A percentile compares a stretch with the other conserved stretches of the same genome.
These are phyloP conservation scores for Auriscalpium orientale DNA, from an alignment of 768 basidiomycete genomes.

Conservation along the genomic window DNA sequence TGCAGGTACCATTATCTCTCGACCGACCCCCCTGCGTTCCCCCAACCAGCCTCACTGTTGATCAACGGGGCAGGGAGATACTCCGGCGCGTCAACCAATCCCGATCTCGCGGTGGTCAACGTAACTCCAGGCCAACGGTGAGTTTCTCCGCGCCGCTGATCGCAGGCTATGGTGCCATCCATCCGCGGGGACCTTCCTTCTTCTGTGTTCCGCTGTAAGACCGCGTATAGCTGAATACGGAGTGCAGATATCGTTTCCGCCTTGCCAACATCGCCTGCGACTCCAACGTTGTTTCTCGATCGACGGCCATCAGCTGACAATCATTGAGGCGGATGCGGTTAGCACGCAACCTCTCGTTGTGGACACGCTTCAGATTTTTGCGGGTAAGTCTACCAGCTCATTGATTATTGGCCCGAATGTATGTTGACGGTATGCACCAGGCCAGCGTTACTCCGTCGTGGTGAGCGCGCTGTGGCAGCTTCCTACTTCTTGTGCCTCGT, in stretches of 20 bases:
- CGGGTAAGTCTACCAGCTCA: background rate
- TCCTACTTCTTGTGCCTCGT: no score
- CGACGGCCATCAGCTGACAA: constrained; percentile 28
- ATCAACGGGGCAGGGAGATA: constrained; percentile 41
- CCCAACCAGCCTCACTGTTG: constrained; percentile 28
- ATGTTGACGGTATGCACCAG: background rate
- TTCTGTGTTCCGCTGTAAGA: no score
- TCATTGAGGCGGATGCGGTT: constrained; percentile 39
- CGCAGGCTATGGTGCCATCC: no score
- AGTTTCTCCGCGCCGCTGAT: background rate
- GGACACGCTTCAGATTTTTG: constrained; percentile 35
- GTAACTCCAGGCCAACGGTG: constrained; percentile 34
- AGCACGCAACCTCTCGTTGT: constrained; percentile 21
- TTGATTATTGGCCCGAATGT: background rate
- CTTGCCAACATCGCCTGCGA: constrained; percentile 25
- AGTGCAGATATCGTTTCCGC: constrained; percentile 24
- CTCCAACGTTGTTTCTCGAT: constrained; percentile 26
- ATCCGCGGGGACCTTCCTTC: no score
- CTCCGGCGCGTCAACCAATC: constrained; percentile 20
- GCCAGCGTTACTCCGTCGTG: constrained; percentile 1
- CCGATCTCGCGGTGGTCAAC: constrained; percentile 30
- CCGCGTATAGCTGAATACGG: background rate
- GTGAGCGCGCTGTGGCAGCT: background rate
- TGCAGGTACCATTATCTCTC: background rate
- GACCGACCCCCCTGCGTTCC: background rate